Evolutionary conservation across 352 stramenopile species (phyloP), one percentile per base, ranked within the genome.

Genomic region (Pythium scleroteichum): DNA sequence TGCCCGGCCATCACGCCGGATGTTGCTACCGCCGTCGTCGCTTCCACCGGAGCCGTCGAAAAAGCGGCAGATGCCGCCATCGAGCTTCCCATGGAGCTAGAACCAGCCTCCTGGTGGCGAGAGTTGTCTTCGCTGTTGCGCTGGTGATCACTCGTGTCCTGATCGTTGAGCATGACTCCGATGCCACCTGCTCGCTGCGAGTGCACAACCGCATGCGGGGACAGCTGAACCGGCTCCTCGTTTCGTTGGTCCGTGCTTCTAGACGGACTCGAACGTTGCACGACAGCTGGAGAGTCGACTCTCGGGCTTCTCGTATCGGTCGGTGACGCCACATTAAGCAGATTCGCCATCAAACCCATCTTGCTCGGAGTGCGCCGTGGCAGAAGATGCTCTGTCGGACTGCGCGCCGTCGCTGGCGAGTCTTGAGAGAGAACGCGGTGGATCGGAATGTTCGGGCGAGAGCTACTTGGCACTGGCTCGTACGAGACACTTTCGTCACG

Each of bases 281-380:
- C 22, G 13, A 53, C 49, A 7, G 12, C 59, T 1, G 79, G 69
- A 32, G 78, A 87, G 35, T 82, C 70, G 9, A 75, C 73, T 2
- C 64, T 71, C 17, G 64, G 59, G 41, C 62, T 68, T 19, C 46
- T 48, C 32, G 73, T 62, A 26, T 91, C 82, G n/a, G 79, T 74
- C 8, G 66, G 59, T 7, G 80, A 87, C 2, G 78, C 66, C 3
- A 88, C 78, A 63, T 91, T 93, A 14, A 93, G 65, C n/a, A 93
- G 62, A 35, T 79, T 93, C 12, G 79, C 78, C 83, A 93, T 93
- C 33, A 89, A 69, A 8, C 76, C 76, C 79, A 93, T 93, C 14
- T 78, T 72, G 55, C 75, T 90, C 24, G 69, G 52, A 50, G 47
- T 46, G 64, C 29, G 69, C 56, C 35, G 69, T 51, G 80, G 77